Percentiles rank a stretch among this genome's conserved stretches.
Evolutionary conservation across 2,329 filamentous ascomycete species (phyloP).

Genomic region (Aspergillus aculeatus): DNA sequence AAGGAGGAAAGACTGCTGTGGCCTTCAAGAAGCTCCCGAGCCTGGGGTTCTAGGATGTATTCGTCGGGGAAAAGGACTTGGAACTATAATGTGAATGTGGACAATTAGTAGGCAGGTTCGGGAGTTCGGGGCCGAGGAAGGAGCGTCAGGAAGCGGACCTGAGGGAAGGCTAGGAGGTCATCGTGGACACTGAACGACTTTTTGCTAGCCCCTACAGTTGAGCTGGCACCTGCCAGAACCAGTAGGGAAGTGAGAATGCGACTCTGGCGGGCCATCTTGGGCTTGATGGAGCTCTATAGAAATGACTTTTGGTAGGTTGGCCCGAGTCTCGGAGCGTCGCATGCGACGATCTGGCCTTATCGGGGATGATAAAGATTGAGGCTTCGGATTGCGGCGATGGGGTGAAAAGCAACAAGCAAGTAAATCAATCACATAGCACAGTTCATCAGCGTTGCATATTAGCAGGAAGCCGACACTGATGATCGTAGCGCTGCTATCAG

Average conservation of each 20-base stretch:
- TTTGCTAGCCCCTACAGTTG: constrained; percentile 51
- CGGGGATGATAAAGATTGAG: background rate
- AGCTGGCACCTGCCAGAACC: constrained; percentile 31
- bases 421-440: background rate
- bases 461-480: background rate
- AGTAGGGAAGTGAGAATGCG: constrained; percentile 30
- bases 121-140: background rate
- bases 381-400: background rate
- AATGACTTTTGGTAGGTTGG: background rate
- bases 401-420: background rate
- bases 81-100: constrained; percentile 56
- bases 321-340: background rate
- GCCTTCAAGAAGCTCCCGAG: constrained; percentile 54
- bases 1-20: constrained; percentile 17
- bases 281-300: background rate
- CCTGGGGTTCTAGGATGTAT: constrained; percentile 70
- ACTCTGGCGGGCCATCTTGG: constrained; percentile 27
- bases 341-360: constrained; percentile 12
- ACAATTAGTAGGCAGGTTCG: background rate
- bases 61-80: constrained; percentile 73
- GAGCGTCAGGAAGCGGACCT: constrained; percentile 55
- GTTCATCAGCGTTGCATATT: background rate
- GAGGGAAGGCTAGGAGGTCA: constrained; percentile 81
- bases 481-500: background rate
- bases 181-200: constrained; percentile 80